Conservation (phyloP, 1,284 basidiomycete genomes). For the Tylopilus orsonianus region DNA sequence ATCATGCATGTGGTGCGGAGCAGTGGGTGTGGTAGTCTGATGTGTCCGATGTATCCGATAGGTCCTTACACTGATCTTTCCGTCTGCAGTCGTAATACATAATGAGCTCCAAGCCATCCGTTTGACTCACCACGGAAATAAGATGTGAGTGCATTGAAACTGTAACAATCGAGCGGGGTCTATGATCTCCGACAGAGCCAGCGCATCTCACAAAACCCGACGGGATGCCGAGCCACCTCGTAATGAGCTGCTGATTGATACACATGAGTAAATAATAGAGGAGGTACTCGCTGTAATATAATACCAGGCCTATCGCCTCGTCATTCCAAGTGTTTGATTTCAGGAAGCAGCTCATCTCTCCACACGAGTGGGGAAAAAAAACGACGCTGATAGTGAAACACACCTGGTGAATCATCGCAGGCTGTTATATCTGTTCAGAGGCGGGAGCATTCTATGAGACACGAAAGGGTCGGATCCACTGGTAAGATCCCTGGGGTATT, state of each 20-base stretch:
- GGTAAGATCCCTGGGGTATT: slow-evolving; percentile 17
- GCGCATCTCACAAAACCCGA: slow-evolving; percentile 12
- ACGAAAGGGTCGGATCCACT: slow-evolving; percentile 24
- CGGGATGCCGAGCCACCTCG: slow-evolving; percentile 21
- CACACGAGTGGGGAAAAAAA: slow-evolving; percentile 2
- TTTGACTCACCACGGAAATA: slow-evolving; percentile 1
- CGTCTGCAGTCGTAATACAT: slow-evolving; percentile 11
- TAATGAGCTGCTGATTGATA: slow-evolving; percentile 23
- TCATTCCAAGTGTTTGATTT: not conserved
- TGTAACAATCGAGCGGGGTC: not conserved
- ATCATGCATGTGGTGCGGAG: no score
- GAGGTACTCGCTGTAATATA: not conserved
- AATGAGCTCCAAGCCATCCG: slow-evolving; percentile 3
- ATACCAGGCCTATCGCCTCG: slow-evolving; percentile 1
- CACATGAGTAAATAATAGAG: slow-evolving; percentile 16
- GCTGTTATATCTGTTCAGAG: slow-evolving; percentile 6
- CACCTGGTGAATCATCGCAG: slow-evolving; percentile 17
- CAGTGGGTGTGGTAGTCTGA: no score
- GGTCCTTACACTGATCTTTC: no score
- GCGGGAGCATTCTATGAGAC: not conserved
- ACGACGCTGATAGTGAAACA: slow-evolving; percentile 22
- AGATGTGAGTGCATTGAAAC: not conserved
- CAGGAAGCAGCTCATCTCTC: not conserved
- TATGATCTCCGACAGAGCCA: slow-evolving; percentile 11
- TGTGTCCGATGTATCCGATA: no score